These are phyloP conservation scores for Jatropha curcas DNA, from an alignment of 345 rosid species.

Conservation along the genomic window DNA sequence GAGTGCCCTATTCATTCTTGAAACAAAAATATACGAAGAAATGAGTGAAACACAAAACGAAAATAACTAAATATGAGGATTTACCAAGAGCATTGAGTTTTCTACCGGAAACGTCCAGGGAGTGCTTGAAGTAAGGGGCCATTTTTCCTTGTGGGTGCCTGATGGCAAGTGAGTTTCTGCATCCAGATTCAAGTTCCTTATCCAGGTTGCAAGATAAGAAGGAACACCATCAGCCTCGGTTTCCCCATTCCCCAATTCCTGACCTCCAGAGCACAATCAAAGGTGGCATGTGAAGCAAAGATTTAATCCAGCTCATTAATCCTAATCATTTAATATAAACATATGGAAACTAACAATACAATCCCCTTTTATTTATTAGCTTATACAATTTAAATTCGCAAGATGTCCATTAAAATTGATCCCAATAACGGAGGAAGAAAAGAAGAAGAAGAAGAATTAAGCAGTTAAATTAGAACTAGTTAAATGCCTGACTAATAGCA, in stretches of 20 bases:
- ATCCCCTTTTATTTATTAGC: no score
- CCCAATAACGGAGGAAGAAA: no score
- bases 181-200: slow-evolving; percentile 65
- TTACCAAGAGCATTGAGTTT: slow-evolving; percentile 30
- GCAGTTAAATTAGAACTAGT: no score
- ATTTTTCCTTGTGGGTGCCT: slow-evolving; percentile 75
- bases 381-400: no score
- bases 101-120: slow-evolving; percentile 61
- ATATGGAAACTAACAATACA: not conserved
- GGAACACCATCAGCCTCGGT: slow-evolving; percentile 87
- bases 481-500: no score
- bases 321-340: not conserved
- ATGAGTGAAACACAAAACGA: no score
- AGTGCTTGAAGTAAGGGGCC: no score
- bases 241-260: slow-evolving; percentile 95
- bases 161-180: slow-evolving; percentile 79
- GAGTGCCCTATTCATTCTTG: not conserved
- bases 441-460: no score
- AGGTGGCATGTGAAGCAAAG: no score
- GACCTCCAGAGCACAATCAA: slow-evolving; percentile 95
- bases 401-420: no score
- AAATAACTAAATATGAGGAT: no score
- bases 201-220: slow-evolving; percentile 97
- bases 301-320: not conserved
- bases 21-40: not conserved